These are phyloP conservation scores for Leccinum disarticulatum DNA, from an alignment of 768 basidiomycete genomes.

Conservation along the genomic window DNA sequence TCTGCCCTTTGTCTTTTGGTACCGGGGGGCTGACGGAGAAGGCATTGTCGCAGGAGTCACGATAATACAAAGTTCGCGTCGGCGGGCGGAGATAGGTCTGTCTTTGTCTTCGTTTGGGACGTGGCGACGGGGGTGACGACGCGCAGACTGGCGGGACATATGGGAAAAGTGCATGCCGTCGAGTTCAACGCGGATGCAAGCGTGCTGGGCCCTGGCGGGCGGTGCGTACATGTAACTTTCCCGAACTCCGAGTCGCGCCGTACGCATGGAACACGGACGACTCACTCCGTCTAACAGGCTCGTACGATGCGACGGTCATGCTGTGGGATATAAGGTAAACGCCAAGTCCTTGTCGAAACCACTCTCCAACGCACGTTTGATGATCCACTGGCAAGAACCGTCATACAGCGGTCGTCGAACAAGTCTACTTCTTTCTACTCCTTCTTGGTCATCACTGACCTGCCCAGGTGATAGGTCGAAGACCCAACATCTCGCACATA, in stretches of 20 bases:
- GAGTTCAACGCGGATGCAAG: conserved; percentile 88
- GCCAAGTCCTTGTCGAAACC: not conserved
- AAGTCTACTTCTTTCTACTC: no score
- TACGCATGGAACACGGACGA: not conserved
- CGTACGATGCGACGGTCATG: conserved; percentile 87
- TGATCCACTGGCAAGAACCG: no score
- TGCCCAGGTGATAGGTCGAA: no score
- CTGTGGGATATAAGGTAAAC: conserved; percentile 86
- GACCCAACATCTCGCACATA: no score
- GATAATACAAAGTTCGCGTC: conserved; percentile 94
- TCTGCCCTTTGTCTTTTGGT: no score
- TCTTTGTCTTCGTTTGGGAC: conserved; percentile 83
- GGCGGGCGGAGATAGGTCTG: conserved; percentile 88
- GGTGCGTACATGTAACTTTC: conserved; percentile 44
- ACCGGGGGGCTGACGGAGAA: no score
- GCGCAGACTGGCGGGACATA: conserved; percentile 82
- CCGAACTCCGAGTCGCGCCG: no score
- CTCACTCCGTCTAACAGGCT: conserved; percentile 71
- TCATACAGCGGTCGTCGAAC: no score
- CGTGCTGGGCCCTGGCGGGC: conserved; percentile 64
- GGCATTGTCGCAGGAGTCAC: no score
- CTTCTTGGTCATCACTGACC: no score
- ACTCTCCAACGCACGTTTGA: not conserved
- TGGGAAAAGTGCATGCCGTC: conserved; percentile 87
- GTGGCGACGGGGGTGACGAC: conserved; percentile 85